Base-by-base conservation (phyloP, 768 basidiomycete species). In the Lentinula raphanica region DNA sequence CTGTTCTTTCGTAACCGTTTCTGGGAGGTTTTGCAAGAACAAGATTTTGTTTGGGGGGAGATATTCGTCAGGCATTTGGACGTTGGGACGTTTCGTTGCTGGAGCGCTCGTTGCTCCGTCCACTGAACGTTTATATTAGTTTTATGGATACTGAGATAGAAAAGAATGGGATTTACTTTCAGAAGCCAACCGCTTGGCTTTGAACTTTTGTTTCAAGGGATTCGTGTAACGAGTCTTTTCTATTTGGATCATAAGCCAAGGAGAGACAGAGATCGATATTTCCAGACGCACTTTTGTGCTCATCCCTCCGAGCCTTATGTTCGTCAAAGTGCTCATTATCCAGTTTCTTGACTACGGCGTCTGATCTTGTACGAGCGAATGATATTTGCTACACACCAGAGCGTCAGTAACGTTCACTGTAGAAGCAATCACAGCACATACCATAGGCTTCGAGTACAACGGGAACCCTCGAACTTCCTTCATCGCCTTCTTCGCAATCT, bases 1-100 rank as follows among this genome's bases (percentile, higher is more conserved):
- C 67, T 91, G 88, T 54, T 97, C 95, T 68, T 96, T 94, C 56
- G 89, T 94, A 63, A 94, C 94, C 40, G 73, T 88, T 68, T 97
- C 94, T 19, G 95, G 94, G 23, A 99, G 79, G 69, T 98, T 98
- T 74, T 99, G 97, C 63, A 99, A 71, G 83, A 99, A 99, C 53
- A 99, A 82, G 72, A 98, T 96, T 72, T 95, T 94, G 88, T 99
- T 99, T 38, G 97, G 96, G 1, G 97, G 97, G 6, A 99, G 84
- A 72, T 98, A 98, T 72, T 99, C 97, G 87, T 99, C 97, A 39
- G 96, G 95, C 94, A 98, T 97, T 70, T 95, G 92, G 60, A 97
- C 89, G 63, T 86, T 85, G 23, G 90, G 90, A 42, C 90, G 83
- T 72, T 86, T 92, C 19, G 89, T 73, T 29, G 81, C 83, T 9